Base-by-base conservation (phyloP, 2,329 filamentous ascomycete species). In the Xylariaceae sp. region DNA sequence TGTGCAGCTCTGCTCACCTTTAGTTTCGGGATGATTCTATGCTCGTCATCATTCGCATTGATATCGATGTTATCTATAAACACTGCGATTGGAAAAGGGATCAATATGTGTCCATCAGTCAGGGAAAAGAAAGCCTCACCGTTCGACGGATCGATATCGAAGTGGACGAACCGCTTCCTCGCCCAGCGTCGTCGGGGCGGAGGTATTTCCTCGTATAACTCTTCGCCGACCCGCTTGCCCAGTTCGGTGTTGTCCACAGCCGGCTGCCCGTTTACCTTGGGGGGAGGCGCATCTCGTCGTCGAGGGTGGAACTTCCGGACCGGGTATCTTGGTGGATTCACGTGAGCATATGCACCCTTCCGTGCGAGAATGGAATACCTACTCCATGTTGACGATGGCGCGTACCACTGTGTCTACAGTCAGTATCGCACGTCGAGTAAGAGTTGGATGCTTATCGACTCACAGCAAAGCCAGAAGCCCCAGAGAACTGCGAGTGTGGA, bases 141-240 rank as follows among this genome's bases (percentile, higher is more conserved):
- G 10, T 68, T 69, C 10, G 30, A 56, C 2, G 63, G 63, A 35
- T 68, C 66, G 17, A 69, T 66, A 23, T 69, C 65, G 56, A 67
- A 67, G 56, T 68, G 67, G 8, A 66, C 63, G 7, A 63, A 37
- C 13, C 58, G 37, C 39, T 64, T 66, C 30, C 15, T 18, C 39
- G 61, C 64, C 60, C 60, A 68, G 39, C 61, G 61, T 23, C 59
- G 63, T 4, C 13, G 56, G 1, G 37, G 4, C 1, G 1, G 2
- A 1, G 63, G 66, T n/a, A 68, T 13, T 3, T 63, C 59, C 51
- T 69, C 66, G 34, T 62, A 65, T 23, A 68, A 58, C 9, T 68
- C 61, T 0, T n/a, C 5, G 4, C 60, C 64, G n/a, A 62, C 41
- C 4, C 49, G 35, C 50, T 65, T 67, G 49, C 59, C 51, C 9